Base-by-base conservation (phyloP, 2,329 filamentous ascomycete genomes). In the Penicillium brevicompactum region DNA sequence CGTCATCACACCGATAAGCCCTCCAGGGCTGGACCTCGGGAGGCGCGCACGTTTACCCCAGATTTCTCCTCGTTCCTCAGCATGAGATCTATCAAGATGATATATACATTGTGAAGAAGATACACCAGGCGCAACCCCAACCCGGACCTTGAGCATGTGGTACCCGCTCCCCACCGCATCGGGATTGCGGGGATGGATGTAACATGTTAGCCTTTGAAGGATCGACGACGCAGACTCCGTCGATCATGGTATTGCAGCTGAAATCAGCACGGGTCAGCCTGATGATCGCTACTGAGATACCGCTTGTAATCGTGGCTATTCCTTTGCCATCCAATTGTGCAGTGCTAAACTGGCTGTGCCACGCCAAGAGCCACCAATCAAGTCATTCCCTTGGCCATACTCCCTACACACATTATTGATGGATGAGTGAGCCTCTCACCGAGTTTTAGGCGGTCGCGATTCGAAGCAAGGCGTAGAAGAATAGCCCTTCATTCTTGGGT, bases 171-270 rank as follows among this genome's bases (percentile, higher is more conserved):
- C 45, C 45, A 38, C 45, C 51, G 51, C 45, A 43, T 53, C 22
- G 16, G 30, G 45, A 24, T 49, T 53, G 51, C 45, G 51, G 51
- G 51, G 51, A 49, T 37, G 51, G 51, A 49, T 37, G 34, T 49
- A 27, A 27, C 34, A 31, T 49, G 50, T 37, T 38, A 22, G 21
- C 22, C 43, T 38, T 21, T 38, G 30, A 49, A 49, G 30, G 51
- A 53, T 53, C 51, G 38, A 49, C 51, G 11, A 49, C 31, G 46
- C 51, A 53, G 51, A 49, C 43, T 40, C 34, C 46, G 51, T 53
- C 45, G 44, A 53, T 53, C 51, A 16, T 43, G 30, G 46, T 48
- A 43, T 53, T 43, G 30, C 27, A 24, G 31, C 44, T 47, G 42
- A 45, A 53, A 43, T 31, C 31, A 32, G 32, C 34, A 32, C 45